Evolutionary conservation across 371 early-diverging fungal species (phyloP), one percentile per base, ranked within the genome.

Genomic region (Blastocladiella emersonii): DNA sequence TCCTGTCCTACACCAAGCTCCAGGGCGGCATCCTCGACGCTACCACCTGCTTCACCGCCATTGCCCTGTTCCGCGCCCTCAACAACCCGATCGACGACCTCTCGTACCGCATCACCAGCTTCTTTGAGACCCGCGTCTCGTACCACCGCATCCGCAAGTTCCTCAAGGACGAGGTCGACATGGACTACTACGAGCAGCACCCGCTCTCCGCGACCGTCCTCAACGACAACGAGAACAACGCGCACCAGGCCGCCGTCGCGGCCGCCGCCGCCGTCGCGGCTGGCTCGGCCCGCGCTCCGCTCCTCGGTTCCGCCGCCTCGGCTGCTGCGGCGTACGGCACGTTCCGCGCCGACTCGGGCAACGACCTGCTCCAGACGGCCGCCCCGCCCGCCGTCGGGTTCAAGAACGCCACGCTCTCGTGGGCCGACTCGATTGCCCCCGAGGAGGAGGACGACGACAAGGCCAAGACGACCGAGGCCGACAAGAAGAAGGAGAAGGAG

Each of bases 41-140:
- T 10, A 59, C 59, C 36, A 25, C 32, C 4, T 37, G 37, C 59
- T 59, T 59, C 32, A 59, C 59, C 17, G 43, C 41, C 0, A 30
- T 59, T 17, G 25, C 41, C 0, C 44, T 59, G 15, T 59, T 59
- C 59, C 25, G 37, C 13, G 59, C 44, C 2, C 37, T 59, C 32
- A 34, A 25, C 30, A 12, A 12, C 0, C 34, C 59, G 0, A 17
- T 59, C 21, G 59, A 59, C 44, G 59, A 59, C 19, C 32, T 59
- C 35, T 34, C 59, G 59, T 59, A 7, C 37, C 37, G 59, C 37
- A 59, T 59, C 32, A 35, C 59, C 10, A n/a, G 36, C 25, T 59
- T 59, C 25, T 59, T 59, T 23, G 59, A 59, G 32, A 30, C 32
- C 17, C 59, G 59, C 37, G 59, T 59, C 25, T 35, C 37, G 30